A percentile compares a stretch with the other conserved stretches of the same genome.
Evolutionary conservation across 768 basidiomycete genomes (phyloP).

Genomic region (Leucocoprinus sp.): DNA sequence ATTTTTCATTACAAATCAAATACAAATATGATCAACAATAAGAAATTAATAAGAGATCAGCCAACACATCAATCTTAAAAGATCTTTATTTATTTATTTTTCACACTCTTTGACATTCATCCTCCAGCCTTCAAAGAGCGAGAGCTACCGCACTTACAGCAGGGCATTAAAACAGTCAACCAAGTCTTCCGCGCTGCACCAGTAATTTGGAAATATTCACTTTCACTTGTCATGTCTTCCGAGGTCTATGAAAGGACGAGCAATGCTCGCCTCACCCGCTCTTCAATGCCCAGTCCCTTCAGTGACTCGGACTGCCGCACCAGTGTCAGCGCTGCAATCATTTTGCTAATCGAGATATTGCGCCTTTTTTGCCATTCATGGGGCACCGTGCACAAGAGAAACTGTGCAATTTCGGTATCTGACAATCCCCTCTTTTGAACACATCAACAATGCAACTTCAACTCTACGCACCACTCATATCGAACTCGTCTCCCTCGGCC

Average conservation of each 20-base stretch:
- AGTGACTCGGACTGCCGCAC: constrained; percentile 10
- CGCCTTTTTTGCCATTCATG: constrained; percentile 3
- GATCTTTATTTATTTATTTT: too few relatives aligned
- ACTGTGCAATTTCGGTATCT: constrained; percentile 55
- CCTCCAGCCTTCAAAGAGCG: too few relatives aligned
- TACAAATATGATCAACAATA: too few relatives aligned
- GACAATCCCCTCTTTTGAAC: constrained; percentile 12
- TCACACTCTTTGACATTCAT: too few relatives aligned
- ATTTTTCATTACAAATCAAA: too few relatives aligned
- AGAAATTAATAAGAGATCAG: too few relatives aligned
- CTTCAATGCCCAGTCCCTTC: constrained; percentile 23
- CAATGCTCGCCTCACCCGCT: constrained; percentile 31
- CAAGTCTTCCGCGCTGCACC: background rate
- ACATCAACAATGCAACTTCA: too few relatives aligned
- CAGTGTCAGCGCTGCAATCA: constrained; percentile 9
- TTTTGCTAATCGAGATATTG: constrained; percentile 9
- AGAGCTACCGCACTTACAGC: too few relatives aligned
- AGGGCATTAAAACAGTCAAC: too few relatives aligned
- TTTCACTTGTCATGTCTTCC: too few relatives aligned
- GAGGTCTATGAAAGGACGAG: too few relatives aligned
- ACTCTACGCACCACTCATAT: constrained; percentile 61
- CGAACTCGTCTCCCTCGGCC: constrained; percentile 23
- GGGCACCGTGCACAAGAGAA: constrained; percentile 11
- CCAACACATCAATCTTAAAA: too few relatives aligned
- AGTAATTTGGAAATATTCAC: background rate